phyloP scores from a whole-genome alignment of 2,329 filamentous ascomycete species.

The Pseudogymnoascus pannorum region DNA sequence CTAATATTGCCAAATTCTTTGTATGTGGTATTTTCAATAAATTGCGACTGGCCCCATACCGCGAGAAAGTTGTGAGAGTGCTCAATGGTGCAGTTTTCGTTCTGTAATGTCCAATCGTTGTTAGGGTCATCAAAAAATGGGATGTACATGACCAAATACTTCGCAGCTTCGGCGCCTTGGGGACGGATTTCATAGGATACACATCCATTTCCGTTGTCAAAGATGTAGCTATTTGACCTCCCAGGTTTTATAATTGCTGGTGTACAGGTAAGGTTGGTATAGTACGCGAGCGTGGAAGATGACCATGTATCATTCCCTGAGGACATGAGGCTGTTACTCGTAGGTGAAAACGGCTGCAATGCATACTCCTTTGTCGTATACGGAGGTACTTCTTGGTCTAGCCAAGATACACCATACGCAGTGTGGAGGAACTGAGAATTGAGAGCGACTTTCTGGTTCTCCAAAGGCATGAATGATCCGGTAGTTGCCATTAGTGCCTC shows the following conservation, averaged over 20 bases:
- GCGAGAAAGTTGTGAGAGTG: constrained; percentile 35
- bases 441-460: constrained; percentile 27
- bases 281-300: constrained; percentile 26
- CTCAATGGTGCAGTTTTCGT: constrained; percentile 27
- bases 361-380: constrained; percentile 40
- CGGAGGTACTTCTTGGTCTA: constrained; percentile 36
- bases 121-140: constrained; percentile 31
- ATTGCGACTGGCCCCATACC: constrained; percentile 19
- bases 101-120: constrained; percentile 28
- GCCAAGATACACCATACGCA: constrained; percentile 39
- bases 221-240: constrained; percentile 18
- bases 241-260: constrained; percentile 22
- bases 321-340: neutral
- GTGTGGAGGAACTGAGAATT: constrained; percentile 36
- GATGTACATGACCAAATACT: constrained; percentile 5
- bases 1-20: constrained; percentile 23
- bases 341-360: constrained; percentile 36
- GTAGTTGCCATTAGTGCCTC: constrained; percentile 17
- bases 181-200: constrained; percentile 21
- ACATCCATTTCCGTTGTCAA: constrained; percentile 35
- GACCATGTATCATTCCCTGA: constrained; percentile 17
- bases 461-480: constrained; percentile 23
- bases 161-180: neutral
- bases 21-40: neutral
- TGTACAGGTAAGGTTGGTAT: constrained; percentile 34